These are phyloP conservation scores for Cutaneotrichosporon sp. DNA, from an alignment of 1,284 basidiomycete genomes.

Conservation along the genomic window DNA sequence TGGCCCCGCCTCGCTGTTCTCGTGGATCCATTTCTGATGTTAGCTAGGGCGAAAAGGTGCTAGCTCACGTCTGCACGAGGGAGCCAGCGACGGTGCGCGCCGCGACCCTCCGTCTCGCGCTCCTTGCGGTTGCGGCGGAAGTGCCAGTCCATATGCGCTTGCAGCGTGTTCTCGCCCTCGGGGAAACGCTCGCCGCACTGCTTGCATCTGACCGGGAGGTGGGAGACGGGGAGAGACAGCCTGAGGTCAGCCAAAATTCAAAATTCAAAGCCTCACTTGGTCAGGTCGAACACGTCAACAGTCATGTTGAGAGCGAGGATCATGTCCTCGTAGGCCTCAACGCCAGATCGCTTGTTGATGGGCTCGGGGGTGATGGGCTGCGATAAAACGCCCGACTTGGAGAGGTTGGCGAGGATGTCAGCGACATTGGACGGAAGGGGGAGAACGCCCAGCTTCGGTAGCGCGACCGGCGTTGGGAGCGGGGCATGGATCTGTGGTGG, in stretches of 20 bases:
- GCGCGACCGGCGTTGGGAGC: conserved; percentile 15
- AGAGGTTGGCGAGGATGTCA: conserved; percentile 46
- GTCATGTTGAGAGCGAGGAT: conserved; percentile 69
- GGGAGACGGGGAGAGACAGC: conserved; percentile 65
- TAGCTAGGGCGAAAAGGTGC: conserved; percentile 1
- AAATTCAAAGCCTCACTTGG: conserved; percentile 59
- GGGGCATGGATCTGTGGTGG: conserved; percentile 25
- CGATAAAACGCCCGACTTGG: conserved; percentile 40
- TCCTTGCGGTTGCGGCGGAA: conserved; percentile 91
- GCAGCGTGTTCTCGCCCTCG: conserved; percentile 69
- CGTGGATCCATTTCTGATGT: conserved; percentile 70
- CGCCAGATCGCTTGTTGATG: conserved; percentile 52
- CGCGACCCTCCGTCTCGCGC: conserved; percentile 76
- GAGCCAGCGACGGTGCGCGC: conserved; percentile 90
- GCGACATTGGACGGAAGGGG: conserved; percentile 41
- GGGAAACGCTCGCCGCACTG: conserved; percentile 90
- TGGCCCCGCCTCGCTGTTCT: conserved; percentile 51
- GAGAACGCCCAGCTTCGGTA: conserved; percentile 10
- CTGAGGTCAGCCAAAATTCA: conserved; percentile 8
- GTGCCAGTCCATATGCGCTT: conserved; percentile 95
- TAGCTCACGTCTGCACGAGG: conserved; percentile 74
- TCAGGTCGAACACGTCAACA: conserved; percentile 69
- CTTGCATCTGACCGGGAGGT: conserved; percentile 79
- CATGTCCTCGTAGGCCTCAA: conserved; percentile 68
- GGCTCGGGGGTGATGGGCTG: conserved; percentile 58